phyloP scores from a whole-genome alignment of 2,329 filamentous ascomycete genomes.

The Fusarium sp. region DNA sequence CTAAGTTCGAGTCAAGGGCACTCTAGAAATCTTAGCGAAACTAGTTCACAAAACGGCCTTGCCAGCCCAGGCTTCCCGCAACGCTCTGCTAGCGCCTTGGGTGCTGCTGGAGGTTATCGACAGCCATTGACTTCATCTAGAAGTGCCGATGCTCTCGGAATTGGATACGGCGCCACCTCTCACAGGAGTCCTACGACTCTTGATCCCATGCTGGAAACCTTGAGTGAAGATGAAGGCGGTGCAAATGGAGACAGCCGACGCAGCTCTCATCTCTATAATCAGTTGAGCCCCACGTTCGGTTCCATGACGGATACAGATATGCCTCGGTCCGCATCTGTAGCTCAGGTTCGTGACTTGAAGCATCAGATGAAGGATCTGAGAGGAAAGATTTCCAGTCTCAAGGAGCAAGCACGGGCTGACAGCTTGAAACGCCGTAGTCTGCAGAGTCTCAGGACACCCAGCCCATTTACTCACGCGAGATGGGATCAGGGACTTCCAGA shows the following conservation, averaged over 20 bases:
- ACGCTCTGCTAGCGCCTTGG: conserved; percentile 72
- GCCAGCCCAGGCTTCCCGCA: conserved; percentile 53
- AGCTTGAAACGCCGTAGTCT: conserved; percentile 80
- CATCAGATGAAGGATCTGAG: conserved; percentile 88
- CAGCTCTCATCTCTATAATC: conserved; percentile 41
- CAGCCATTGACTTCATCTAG: conserved; percentile 57
- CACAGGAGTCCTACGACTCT: conserved; percentile 53
- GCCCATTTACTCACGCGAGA: conserved; percentile 78
- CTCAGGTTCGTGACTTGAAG: conserved; percentile 77
- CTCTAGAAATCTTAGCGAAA: conserved; percentile 48
- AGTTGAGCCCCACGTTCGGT: conserved; percentile 58
- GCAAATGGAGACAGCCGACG: conserved; percentile 36
- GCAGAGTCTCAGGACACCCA: conserved; percentile 77
- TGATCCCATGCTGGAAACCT: conserved; percentile 59
- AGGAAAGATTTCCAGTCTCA: conserved; percentile 82
- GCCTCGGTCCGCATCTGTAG: conserved; percentile 75
- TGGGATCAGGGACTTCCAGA: conserved; percentile 46
- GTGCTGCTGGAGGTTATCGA: conserved; percentile 66
- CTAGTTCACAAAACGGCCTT: conserved; percentile 38
- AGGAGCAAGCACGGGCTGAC: conserved; percentile 81
- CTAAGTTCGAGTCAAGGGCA: conserved; percentile 40
- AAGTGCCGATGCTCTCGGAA: conserved; percentile 54
- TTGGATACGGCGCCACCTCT: conserved; percentile 42
- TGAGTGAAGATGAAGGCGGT: conserved; percentile 62
- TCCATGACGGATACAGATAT: conserved; percentile 58